phyloP scores from a whole-genome alignment of 2,329 filamentous ascomycete genomes.

The Exserohilum turcica region DNA sequence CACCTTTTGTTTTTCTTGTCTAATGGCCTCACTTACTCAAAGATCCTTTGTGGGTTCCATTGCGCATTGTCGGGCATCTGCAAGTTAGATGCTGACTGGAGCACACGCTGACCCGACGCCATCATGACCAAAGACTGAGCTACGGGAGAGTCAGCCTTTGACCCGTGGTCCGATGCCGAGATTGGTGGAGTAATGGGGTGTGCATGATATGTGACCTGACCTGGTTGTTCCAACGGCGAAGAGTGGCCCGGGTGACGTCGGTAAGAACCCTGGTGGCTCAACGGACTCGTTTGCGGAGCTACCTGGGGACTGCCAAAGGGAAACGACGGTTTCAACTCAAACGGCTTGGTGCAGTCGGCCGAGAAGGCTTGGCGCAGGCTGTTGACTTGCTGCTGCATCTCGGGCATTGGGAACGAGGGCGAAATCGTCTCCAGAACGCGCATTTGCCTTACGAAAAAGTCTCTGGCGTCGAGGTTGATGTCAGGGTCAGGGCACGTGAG shows the following conservation, averaged over 20 bases:
- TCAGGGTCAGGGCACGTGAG: constrained; percentile 92
- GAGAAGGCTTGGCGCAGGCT: constrained; percentile 90
- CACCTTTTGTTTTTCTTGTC: not conserved
- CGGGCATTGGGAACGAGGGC: constrained; percentile 81
- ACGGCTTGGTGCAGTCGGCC: constrained; percentile 79
- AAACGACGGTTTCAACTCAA: constrained; percentile 86
- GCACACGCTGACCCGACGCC: constrained; percentile 60
- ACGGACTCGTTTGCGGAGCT: constrained; percentile 66
- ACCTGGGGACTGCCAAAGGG: constrained; percentile 79
- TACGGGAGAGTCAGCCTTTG: constrained; percentile 76
- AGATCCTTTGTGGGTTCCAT: constrained; percentile 88
- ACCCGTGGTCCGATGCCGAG: constrained; percentile 72
- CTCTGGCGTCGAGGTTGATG: constrained; percentile 79
- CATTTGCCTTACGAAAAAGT: constrained; percentile 94
- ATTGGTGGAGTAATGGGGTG: constrained; percentile 83
- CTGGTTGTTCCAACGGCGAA: constrained; percentile 57
- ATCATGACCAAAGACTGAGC: constrained; percentile 75
- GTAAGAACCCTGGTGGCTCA: constrained; percentile 58
- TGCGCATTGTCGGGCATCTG: constrained; percentile 66
- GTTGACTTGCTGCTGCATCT: constrained; percentile 88
- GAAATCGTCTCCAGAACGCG: constrained; percentile 86
- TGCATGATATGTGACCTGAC: constrained; percentile 67
- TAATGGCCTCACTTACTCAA: constrained; percentile 70
- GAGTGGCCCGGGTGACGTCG: constrained; percentile 53
- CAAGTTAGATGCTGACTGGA: constrained; percentile 59